Percentiles rank a stretch among this genome's conserved stretches.
phyloP scores from a whole-genome alignment of 495 filamentous ascomycete genomes.

The Aspergillus kassunensis region DNA sequence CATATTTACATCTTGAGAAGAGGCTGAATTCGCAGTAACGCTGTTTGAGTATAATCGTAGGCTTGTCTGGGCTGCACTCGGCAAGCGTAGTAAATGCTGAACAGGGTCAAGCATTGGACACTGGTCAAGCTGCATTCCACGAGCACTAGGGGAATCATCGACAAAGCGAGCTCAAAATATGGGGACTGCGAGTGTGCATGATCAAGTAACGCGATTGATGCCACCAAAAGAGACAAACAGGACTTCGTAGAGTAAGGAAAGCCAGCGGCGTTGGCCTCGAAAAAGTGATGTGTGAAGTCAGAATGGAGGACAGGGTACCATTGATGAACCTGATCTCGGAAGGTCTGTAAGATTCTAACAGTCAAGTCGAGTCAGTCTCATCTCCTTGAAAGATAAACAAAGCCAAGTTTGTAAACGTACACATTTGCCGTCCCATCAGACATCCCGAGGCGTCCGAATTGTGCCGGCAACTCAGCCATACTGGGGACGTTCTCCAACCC shows the following conservation, averaged over 20 bases:
- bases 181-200: not conserved
- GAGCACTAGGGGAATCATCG: not conserved
- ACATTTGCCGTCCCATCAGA: not conserved
- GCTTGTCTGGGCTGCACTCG: not conserved
- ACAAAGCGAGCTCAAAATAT: not conserved
- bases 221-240: not conserved
- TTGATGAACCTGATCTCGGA: not conserved
- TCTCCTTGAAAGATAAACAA: no score
- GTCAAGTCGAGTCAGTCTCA: not conserved
- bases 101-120: slow-evolving; percentile 3
- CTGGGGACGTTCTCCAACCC: not conserved
- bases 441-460: not conserved
- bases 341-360: not conserved
- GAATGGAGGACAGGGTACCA: slow-evolving; percentile 2
- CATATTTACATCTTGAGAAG: not conserved
- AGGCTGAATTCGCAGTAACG: not conserved
- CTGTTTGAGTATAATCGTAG: not conserved
- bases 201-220: not conserved
- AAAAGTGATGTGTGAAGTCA: not conserved
- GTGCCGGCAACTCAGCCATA: not conserved
- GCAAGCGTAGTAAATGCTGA: slow-evolving; percentile 1
- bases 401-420: no score
- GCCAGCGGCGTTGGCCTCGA: not conserved
- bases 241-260: not conserved
- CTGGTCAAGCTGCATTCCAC: slow-evolving; percentile 3